These are phyloP conservation scores for Euphrasia confusa DNA, from an alignment of 257 asterid genomes.

Conservation along the genomic window DNA sequence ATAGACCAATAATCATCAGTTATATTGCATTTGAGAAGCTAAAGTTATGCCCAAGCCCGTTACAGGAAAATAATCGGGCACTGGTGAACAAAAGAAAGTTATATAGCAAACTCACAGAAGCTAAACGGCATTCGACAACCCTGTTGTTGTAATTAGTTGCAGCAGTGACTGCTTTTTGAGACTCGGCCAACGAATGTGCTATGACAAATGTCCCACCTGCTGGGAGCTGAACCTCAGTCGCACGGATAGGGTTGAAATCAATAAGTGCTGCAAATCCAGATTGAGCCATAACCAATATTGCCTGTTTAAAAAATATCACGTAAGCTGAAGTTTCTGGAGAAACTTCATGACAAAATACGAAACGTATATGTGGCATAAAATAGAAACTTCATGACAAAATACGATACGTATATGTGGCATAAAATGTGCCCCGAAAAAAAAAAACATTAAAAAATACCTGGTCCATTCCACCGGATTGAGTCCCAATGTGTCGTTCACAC, in stretches of 20 bases:
- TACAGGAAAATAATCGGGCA: not conserved
- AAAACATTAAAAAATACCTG: conserved; percentile 46
- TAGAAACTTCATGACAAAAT: conserved; percentile 6
- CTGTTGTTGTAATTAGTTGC: conserved; percentile 93
- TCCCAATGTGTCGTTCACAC: conserved; percentile 94
- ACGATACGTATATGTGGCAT: not conserved
- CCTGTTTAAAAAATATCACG: conserved; percentile 41
- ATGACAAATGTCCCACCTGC: conserved; percentile 79
- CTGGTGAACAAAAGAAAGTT: not conserved
- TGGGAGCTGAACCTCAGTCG: conserved; percentile 92
- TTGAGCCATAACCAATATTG: conserved; percentile 92
- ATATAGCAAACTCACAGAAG: conserved; percentile 58
- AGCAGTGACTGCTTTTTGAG: conserved; percentile 93
- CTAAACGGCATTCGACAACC: conserved; percentile 91
- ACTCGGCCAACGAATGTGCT: conserved; percentile 90
- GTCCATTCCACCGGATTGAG: conserved; percentile 99
- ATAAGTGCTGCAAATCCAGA: conserved; percentile 91
- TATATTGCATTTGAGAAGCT: not conserved
- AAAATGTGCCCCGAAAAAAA: too few relatives aligned
- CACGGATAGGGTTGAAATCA: conserved; percentile 88
- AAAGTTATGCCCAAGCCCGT: not conserved
- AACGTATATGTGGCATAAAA: not conserved
- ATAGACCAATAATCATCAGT: conserved; percentile 10
- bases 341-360: not conserved
- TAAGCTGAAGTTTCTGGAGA: conserved; percentile 4